These are phyloP conservation scores for Alternaria atra DNA, from an alignment of 2,329 filamentous ascomycete species.

Conservation along the genomic window DNA sequence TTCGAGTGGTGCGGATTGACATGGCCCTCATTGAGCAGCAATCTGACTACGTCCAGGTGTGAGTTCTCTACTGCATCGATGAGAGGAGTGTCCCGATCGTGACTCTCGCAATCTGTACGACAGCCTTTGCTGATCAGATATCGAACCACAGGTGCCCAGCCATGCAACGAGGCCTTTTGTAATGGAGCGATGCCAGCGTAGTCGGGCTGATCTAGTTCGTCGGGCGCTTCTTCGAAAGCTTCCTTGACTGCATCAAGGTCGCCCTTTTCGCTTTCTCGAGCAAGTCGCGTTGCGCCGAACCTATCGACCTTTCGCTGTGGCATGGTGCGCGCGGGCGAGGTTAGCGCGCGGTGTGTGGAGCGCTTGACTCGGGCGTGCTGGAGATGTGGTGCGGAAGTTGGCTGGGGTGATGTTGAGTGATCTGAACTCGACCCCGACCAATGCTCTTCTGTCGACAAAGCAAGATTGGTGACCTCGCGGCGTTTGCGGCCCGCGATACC, in stretches of 20 bases:
- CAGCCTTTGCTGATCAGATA: slow-evolving; percentile 86
- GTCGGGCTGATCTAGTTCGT: slow-evolving; percentile 88
- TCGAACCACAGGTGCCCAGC: slow-evolving; percentile 85
- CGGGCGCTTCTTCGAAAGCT: slow-evolving; percentile 78
- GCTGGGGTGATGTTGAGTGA: slow-evolving; percentile 48
- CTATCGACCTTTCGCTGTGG: slow-evolving; percentile 87
- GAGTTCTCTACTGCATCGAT: slow-evolving; percentile 97
- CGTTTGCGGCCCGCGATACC: slow-evolving; percentile 44
- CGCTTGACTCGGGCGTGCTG: slow-evolving; percentile 62
- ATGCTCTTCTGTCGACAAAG: slow-evolving; percentile 42
- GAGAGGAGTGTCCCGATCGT: slow-evolving; percentile 84
- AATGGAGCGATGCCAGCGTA: slow-evolving; percentile 96
- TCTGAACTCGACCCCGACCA: slow-evolving; percentile 51
- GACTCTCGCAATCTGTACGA: slow-evolving; percentile 79
- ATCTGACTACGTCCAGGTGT: slow-evolving; percentile 84
- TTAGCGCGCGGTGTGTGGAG: slow-evolving; percentile 69
- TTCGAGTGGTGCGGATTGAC: slow-evolving; percentile 93
- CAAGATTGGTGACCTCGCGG: slow-evolving; percentile 43
- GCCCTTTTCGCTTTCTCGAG: slow-evolving; percentile 87
- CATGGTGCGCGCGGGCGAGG: slow-evolving; percentile 64
- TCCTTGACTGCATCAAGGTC: slow-evolving; percentile 81
- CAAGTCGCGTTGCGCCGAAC: slow-evolving; percentile 88
- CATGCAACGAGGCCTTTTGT: slow-evolving; percentile 90
- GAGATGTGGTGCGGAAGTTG: slow-evolving; percentile 37
- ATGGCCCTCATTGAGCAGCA: slow-evolving; percentile 78